Base-by-base conservation (phyloP, 1,139 yeast species). In the Zygoascus hellenicus region DNA sequence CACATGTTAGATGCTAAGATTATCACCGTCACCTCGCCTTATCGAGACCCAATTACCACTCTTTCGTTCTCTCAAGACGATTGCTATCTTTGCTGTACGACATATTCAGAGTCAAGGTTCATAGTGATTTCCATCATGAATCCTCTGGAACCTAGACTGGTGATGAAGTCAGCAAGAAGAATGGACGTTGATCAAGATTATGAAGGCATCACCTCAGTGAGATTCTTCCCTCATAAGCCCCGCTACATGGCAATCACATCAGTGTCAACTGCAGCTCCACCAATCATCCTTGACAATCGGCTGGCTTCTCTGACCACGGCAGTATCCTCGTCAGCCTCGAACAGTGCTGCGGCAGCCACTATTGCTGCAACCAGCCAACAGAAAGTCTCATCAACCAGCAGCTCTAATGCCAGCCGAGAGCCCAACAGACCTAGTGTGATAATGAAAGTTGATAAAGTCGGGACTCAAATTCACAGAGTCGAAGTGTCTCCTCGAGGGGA, bases 201-300 rank as follows among this genome's bases (percentile, higher is more conserved):
- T 53, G 97, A 90, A 61, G 97, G 97, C 1, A 84, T 89, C 41
- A 90, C 97, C 0, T 87, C 83, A 53, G 69, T 86, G n/a, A 77
- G 77, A 50, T 83, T 89, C 63, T 80, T 81, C 62, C 85, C 84
- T 0, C 69, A 78, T 52, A 75, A 76, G 35, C 48, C 53, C 49
- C 69, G 78, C 47, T 63, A 73, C 38, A 72, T 81, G 75, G 74
- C 80, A 13, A 71, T 81, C 5, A 76, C 85, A 0, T 78, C 85
- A 0, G 77, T 76, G 4, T 81, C 85, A 2, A 74, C 75, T 46
- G 72, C 82, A 1, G 75, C 66, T 2, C 66, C 81, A 2, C 84
- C 87, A 0, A 77, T 81, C 44, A 71, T 81, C 9, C 70, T 81
- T 22, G 83, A 80, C 54, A 74, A 82, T 5, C 74, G 74, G 48